Base-by-base conservation (phyloP, 2,329 filamentous ascomycete species). In the Neofusicoccum cordaticola region DNA sequence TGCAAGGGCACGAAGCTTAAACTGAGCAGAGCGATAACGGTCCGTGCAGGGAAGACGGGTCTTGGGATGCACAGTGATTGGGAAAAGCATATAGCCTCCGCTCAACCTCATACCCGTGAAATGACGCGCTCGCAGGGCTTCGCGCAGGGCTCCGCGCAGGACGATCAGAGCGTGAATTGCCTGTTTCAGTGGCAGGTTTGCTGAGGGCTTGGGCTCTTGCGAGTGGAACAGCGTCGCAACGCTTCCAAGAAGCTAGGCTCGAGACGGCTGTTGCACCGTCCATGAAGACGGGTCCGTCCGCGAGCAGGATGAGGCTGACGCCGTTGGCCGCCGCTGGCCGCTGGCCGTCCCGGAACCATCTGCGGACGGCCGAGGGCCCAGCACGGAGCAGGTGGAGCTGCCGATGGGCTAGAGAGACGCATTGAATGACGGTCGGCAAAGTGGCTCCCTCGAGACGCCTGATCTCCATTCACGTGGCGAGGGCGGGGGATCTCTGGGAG, bases 351-450 rank as follows among this genome's bases (percentile, higher is more conserved):
- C 50, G 50, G 50, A 31, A 37, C 37, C 42, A 42, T 35, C 52
- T 8, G 22, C 52, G 27, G 52, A 31, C 15, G 52, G 17, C 15
- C 35, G 52, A 56, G 52, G 35, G 35, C 35, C 4, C n/a, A 19
- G 35, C 17, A 11, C 35, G 17, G n/a, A 39, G 15, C 53, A 5
- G 39, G 15, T 45, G 35, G 37, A 56, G 31, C 50, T 37, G 15
- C 11, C 8, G 27, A 19, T 11, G 27, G 50, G 50, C 50, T 53
- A 9, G 35, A 8, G 11, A 12, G 50, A 19, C 34, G 39, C 13
- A n/a, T 42, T 27, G 53, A 45, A 45, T 45, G 53, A 58, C 4
- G 53, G 53, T 58, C 53, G 53, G 34, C 53, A 58, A 27, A 31
- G 2, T 3, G 6, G 4, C 12, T 35, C 15, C 39, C 53, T 34